A percentile compares a stretch with the other conserved stretches of the same genome.
Evolutionary conservation across 257 asterid genomes (phyloP).

Genomic region (Lantana camara): DNA sequence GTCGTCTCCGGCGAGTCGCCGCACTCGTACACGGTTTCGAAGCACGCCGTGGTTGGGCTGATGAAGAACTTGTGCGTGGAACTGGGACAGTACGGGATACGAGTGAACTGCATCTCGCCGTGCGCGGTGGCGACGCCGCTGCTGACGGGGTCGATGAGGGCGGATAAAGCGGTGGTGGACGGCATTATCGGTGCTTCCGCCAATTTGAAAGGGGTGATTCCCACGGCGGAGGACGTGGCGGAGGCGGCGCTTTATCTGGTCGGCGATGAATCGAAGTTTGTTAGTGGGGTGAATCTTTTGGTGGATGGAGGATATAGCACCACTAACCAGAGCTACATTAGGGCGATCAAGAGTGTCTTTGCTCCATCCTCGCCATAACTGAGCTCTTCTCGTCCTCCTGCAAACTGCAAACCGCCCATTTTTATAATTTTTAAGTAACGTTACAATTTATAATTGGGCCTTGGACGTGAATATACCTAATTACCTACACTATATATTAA

Average conservation of each 20-base stretch:
- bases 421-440: neutral
- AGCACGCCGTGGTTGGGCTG: conserved; percentile 79
- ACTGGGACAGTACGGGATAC: conserved; percentile 65
- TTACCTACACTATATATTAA: too few relatives aligned
- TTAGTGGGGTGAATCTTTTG: conserved; percentile 69
- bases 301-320: conserved; percentile 83
- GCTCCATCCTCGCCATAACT: conserved; percentile 3
- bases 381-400: too few relatives aligned
- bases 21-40: conserved; percentile 62
- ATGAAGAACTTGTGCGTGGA: conserved; percentile 67
- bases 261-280: conserved; percentile 62
- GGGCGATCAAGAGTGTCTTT: conserved; percentile 34
- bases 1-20: conserved; percentile 63
- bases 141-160: conserved; percentile 47
- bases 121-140: conserved; percentile 75
- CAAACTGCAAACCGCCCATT: too few relatives aligned
- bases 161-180: conserved; percentile 50
- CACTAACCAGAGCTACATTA: conserved; percentile 56
- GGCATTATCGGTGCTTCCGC: conserved; percentile 54
- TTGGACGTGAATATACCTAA: neutral
- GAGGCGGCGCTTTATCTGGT: conserved; percentile 71
- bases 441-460: neutral
- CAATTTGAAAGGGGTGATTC: conserved; percentile 61
- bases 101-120: conserved; percentile 78
- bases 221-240: conserved; percentile 74